These are phyloP conservation scores for Flaveria bidentis DNA, from an alignment of 129 eudicot genomes.

Conservation along the genomic window DNA sequence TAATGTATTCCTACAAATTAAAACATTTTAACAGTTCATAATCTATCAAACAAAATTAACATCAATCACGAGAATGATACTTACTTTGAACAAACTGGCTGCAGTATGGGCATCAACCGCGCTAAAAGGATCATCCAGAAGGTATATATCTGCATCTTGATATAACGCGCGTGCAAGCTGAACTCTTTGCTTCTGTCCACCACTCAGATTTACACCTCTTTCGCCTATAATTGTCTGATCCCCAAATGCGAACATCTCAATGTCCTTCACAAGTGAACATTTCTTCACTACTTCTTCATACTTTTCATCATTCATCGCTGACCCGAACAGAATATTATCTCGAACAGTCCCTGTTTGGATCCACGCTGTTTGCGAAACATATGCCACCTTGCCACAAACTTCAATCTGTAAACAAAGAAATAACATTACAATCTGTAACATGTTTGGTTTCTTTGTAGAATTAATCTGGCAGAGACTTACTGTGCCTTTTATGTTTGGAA, in stretches of 20 bases:
- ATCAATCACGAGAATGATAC: background rate
- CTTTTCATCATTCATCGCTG: conserved; percentile 45
- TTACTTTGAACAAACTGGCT: conserved; percentile 63
- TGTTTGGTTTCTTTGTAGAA: background rate
- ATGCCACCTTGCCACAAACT: conserved; percentile 61
- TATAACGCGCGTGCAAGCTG: conserved; percentile 89
- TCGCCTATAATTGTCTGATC: conserved; percentile 74
- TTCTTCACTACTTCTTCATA: conserved; percentile 51
- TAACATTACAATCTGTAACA: background rate
- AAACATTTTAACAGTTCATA: background rate
- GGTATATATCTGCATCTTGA: conserved; percentile 74
- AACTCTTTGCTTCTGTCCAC: conserved; percentile 85
- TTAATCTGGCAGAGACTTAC: conserved; percentile 42
- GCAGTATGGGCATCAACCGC: conserved; percentile 95
- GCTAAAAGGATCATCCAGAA: conserved; percentile 85
- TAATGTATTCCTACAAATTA: conserved; percentile 52
- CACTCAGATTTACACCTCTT: conserved; percentile 85
- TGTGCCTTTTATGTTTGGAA: conserved; percentile 54
- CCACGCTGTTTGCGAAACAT: conserved; percentile 83
- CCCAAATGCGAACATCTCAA: conserved; percentile 65
- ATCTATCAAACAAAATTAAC: background rate
- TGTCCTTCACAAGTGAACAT: conserved; percentile 67
- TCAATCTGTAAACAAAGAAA: conserved; percentile 45
- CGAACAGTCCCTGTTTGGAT: conserved; percentile 72
- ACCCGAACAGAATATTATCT: conserved; percentile 74